Evolutionary conservation across 805 yeast species (phyloP), one percentile per base, ranked within the genome.

Genomic region (Kregervanrija pseudodelftensis): DNA sequence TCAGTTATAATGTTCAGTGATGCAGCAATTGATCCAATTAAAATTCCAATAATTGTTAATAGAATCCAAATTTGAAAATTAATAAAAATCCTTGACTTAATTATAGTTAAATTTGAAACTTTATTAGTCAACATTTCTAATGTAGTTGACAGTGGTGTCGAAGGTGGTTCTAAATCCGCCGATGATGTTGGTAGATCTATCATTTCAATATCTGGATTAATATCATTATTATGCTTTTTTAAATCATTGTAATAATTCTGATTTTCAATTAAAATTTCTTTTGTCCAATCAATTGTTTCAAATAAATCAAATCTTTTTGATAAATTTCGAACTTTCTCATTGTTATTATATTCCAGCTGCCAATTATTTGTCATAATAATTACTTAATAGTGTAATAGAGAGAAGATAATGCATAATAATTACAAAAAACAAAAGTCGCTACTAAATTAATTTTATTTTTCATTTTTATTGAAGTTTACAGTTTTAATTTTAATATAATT

Each of bases 21-120:
- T 0, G 88, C 95, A 0, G 99, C 98, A 34, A 88, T 81, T 2
- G 76, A 55, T 4, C 99, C 99, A 43, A 90, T 83, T 3, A 73
- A 50, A 1, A 82, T 58, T 0, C 98, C 99, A 47, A 88, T 85
- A 2, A 73, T 53, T 0, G 90, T 82, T 33, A 93, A 66, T 0
- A 85, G 82, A 1, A 88, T 56, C 85, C 97, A 88, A 45, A 77
- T 76, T 53, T 76, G 80, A 2, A 72, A 61, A 1, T 72, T 44
- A n/a, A 44, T 36, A 53, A 53, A 53, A 12, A 53, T 34, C 30
- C 55, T 35, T 30, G 43, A 47, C 44, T 44, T 43, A 9, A 43
- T 45, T 13, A 43, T 11, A 28, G 43, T 36, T 9, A 41, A 35
- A n/a, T 32, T 40, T 5, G 47, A 42, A 48, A 54, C 22, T 35